These are phyloP conservation scores for Paradendryphiella salina DNA, from an alignment of 2,329 filamentous ascomycete genomes.

Conservation along the genomic window DNA sequence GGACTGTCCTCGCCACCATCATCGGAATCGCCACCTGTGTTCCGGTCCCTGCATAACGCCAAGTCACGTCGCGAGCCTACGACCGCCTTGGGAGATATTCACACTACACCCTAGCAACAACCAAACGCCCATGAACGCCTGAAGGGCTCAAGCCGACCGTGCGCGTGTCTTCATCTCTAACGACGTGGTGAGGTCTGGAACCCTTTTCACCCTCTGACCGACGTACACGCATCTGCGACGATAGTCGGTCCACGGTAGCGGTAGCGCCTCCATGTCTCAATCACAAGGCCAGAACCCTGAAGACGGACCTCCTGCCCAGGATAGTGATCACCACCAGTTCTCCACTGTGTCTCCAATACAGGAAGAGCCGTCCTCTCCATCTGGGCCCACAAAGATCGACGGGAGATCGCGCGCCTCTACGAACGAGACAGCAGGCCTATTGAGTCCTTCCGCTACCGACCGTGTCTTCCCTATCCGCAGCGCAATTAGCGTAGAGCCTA, in stretches of 20 bases:
- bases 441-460: conserved; percentile 55
- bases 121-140: conserved; percentile 27
- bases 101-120: conserved; percentile 7
- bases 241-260: neutral
- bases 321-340: conserved; percentile 9
- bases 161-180: conserved; percentile 12
- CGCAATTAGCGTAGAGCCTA: conserved; percentile 70
- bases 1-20: conserved; percentile 11
- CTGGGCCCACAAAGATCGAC: conserved; percentile 15
- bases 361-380: conserved; percentile 15
- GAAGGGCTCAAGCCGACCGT: conserved; percentile 15
- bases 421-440: conserved; percentile 26
- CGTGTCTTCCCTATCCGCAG: conserved; percentile 81
- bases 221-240: conserved; percentile 6
- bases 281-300: conserved; percentile 21
- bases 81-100: neutral
- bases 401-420: conserved; percentile 19
- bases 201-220: neutral
- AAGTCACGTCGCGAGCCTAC: conserved; percentile 13
- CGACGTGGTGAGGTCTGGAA: neutral
- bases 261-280: conserved; percentile 34
- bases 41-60: conserved; percentile 30
- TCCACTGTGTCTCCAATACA: conserved; percentile 20
- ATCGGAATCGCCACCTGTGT: conserved; percentile 17
- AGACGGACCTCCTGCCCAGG: conserved; percentile 12